Evolutionary conservation across 352 stramenopile genomes (phyloP), one percentile per base, ranked within the genome.

Genomic region (Pythium aquatile): DNA sequence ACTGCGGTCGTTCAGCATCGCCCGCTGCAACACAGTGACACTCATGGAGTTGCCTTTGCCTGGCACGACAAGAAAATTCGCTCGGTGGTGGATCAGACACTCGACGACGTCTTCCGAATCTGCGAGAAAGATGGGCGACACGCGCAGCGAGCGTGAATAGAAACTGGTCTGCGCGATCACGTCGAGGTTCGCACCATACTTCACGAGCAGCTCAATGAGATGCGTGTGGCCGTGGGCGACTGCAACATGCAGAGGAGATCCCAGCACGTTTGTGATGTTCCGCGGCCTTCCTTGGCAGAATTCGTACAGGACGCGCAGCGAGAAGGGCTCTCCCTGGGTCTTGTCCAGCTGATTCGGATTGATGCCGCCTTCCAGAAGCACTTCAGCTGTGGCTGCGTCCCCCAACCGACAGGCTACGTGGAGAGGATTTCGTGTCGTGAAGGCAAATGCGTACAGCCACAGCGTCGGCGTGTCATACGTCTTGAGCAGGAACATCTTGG

Each of bases 291-390:
- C 65, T 47, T 87, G 79, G 61, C 75, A 87, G 42, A 88, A 52
- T n/a, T 91, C 78, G 64, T 89, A 91, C 8, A 91, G 47, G 20
- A 88, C 51, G 47, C 86, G 78, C 17, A 91, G 57, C 53, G 81
- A 80, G 48, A 88, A 77, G 3, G 73, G 76, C 32, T 75, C 76
- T 6, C 85, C 82, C 3, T 79, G 74, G 49, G 90, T 90, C 73
- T 93, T 92, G 70, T 94, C 85, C 28, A 93, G 69, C 44, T 85
- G 83, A 49, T 94, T 91, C 1, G 85, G 74, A 55, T 88, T 85
- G 33, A 94, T 55, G 1, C 82, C 82, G 6, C 79, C 78, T 13
- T 86, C 68, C 8, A 90, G 71, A 26, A 94, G 64, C 46, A 85
- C 55, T 32, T 82, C 65, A 0, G 87, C 73, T 59, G 90, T 83